A percentile compares a stretch with the other conserved stretches of the same genome.
Conservation (phyloP, 2,329 filamentous ascomycete species). For the Chaetomium strumarium region DNA sequence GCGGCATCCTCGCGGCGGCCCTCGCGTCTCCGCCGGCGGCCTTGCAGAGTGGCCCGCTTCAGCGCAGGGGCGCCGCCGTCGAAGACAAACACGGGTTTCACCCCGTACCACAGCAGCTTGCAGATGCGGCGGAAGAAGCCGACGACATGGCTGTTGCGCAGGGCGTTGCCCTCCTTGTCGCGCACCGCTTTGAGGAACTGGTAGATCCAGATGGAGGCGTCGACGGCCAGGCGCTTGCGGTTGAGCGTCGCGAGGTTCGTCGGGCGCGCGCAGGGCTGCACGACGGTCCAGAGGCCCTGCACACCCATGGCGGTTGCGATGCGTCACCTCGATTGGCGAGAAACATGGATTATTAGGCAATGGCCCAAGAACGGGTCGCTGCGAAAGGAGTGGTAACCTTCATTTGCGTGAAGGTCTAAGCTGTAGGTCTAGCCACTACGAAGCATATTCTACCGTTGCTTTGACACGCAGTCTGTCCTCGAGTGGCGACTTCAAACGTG, state of each 20-base stretch:
- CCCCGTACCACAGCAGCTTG: constrained; percentile 94
- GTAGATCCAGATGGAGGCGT: constrained; percentile 99
- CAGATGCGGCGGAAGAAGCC: constrained; percentile 98
- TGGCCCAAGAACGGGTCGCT: not conserved
- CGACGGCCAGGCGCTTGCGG: constrained; percentile 90
- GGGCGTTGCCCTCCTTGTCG: constrained; percentile 94
- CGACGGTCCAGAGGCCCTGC: constrained; percentile 92
- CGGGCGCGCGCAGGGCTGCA: constrained; percentile 90
- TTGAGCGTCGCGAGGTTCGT: constrained; percentile 96
- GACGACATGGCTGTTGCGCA: constrained; percentile 92
- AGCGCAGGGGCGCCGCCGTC: constrained; percentile 88
- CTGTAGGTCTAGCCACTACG: no score
- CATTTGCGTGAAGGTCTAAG: not conserved
- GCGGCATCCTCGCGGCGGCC: constrained; percentile 89
- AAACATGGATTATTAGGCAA: constrained; percentile 12
- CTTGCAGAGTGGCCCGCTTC: constrained; percentile 84
- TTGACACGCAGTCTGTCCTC: no score
- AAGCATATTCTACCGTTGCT: no score
- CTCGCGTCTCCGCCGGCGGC: constrained; percentile 72
- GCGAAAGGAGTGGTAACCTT: not conserved
- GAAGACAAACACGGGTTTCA: constrained; percentile 95
- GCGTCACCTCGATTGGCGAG: no score
- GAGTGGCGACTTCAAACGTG: not conserved
- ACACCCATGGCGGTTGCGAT: constrained; percentile 82
- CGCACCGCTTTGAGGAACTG: constrained; percentile 98